Evolutionary conservation across 768 basidiomycete genomes (phyloP).

Genomic region (Pulveroboletus sp.): DNA sequence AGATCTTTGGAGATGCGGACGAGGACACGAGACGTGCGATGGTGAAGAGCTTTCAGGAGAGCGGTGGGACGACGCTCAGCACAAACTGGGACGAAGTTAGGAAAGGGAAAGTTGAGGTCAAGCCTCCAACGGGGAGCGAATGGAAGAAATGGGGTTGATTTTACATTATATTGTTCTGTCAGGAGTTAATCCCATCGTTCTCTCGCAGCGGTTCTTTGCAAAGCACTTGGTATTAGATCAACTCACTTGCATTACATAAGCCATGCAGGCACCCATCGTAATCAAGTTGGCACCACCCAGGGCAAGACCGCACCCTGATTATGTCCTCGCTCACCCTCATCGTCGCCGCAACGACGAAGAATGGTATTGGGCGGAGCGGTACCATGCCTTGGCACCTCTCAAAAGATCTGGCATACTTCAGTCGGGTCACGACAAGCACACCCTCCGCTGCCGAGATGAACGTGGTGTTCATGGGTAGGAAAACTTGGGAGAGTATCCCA

Average conservation of each 20-base stretch:
- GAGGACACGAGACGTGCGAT: conserved; percentile 91
- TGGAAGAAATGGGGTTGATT: conserved; percentile 70
- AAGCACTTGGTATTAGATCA: too few relatives aligned
- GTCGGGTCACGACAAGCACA: conserved; percentile 63
- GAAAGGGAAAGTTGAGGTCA: conserved; percentile 65
- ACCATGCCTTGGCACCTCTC: conserved; percentile 86
- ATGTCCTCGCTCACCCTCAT: conserved; percentile 83
- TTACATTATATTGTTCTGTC: not conserved
- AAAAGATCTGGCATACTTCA: conserved; percentile 90
- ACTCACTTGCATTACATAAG: too few relatives aligned
- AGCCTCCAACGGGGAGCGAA: conserved; percentile 80
- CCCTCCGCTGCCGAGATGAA: conserved; percentile 55
- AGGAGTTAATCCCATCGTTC: not conserved
- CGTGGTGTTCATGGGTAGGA: conserved; percentile 90
- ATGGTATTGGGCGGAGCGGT: conserved; percentile 80
- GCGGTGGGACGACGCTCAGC: conserved; percentile 90
- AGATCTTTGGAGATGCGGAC: conserved; percentile 88
- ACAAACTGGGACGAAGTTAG: conserved; percentile 93
- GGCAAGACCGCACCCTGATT: not conserved
- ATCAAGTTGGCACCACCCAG: too few relatives aligned
- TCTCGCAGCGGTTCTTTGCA: too few relatives aligned
- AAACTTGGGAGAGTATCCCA: conserved; percentile 98
- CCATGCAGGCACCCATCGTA: too few relatives aligned
- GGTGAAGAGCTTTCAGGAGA: conserved; percentile 97
- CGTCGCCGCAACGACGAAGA: conserved; percentile 82